Percentiles rank a stretch among this genome's conserved stretches.
These are phyloP conservation scores for Aspergillus spinulosporus DNA, from an alignment of 2,329 filamentous ascomycete species.

Conservation along the genomic window DNA sequence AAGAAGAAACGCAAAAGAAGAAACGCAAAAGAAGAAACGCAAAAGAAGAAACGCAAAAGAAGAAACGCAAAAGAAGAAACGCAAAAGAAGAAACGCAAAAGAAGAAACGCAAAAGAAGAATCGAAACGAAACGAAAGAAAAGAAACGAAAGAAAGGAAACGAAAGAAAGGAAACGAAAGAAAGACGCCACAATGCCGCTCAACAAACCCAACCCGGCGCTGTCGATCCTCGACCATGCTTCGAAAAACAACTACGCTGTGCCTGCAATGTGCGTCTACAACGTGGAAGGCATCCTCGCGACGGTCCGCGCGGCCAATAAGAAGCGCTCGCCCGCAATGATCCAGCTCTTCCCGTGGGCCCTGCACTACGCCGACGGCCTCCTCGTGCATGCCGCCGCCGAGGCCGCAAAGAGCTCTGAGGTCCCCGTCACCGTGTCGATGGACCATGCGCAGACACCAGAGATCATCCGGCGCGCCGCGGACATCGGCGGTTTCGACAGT, in stretches of 20 bases:
- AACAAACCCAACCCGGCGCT: conserved; percentile 52
- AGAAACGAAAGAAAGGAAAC: too few species aligned
- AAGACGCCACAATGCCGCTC: conserved; percentile 31
- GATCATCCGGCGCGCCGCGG: conserved; percentile 61
- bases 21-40: too few species aligned
- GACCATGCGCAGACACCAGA: conserved; percentile 67
- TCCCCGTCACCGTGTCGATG: conserved; percentile 64
- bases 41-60: too few species aligned
- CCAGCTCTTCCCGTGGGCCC: conserved; percentile 72
- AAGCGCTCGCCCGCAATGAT: conserved; percentile 69
- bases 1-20: too few species aligned
- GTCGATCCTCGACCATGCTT: conserved; percentile 59
- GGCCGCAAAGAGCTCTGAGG: conserved; percentile 57
- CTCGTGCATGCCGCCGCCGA: conserved; percentile 58
- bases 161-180: not conserved
- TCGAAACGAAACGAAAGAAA: too few species aligned
- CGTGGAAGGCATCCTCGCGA: conserved; percentile 68
- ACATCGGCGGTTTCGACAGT: conserved; percentile 64
- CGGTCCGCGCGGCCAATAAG: conserved; percentile 67
- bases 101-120: too few species aligned
- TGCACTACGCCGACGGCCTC: conserved; percentile 62
- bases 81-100: too few species aligned
- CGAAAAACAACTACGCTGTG: conserved; percentile 58
- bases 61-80: too few species aligned
- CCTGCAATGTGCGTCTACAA: conserved; percentile 67